Percentiles rank a stretch among this genome's conserved stretches.
Conservation (phyloP, 306 rosid genomes). For the Rubus parviflorus region DNA sequence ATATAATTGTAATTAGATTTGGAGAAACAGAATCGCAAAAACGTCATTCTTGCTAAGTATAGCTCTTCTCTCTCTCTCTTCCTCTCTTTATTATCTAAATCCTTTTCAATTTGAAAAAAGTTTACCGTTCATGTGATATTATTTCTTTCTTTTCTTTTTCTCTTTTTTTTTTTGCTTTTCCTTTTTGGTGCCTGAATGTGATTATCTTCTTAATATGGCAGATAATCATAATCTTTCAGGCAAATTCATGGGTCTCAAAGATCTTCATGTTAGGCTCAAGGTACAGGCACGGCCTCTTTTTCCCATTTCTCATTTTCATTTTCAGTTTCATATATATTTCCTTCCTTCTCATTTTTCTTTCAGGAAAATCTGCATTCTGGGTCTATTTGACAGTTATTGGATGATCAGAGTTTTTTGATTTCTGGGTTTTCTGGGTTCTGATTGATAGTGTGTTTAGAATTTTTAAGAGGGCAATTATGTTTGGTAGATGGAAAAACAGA, state of each 20-base stretch:
- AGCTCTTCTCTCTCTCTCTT: conserved; percentile 1
- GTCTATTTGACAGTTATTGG: not conserved
- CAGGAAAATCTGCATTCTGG: not conserved
- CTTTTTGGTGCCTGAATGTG: conserved; percentile 8
- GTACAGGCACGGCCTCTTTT: conserved; percentile 31
- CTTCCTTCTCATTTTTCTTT: not conserved
- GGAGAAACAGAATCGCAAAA: not conserved
- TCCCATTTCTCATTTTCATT: not conserved
- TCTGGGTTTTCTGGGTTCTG: not conserved
- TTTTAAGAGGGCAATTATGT: not conserved
- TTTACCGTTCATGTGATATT: not conserved
- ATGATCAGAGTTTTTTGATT: not conserved
- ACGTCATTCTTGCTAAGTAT: not conserved
- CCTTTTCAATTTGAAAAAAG: not conserved
- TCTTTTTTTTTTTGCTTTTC: not conserved
- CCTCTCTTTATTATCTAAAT: not conserved
- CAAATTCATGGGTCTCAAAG: conserved; percentile 33
- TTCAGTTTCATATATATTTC: not conserved
- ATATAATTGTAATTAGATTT: conserved; percentile 9
- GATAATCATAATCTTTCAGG: conserved; percentile 23
- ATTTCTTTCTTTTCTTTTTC: not conserved
- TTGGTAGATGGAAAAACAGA: not conserved
- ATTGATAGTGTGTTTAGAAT: not conserved
- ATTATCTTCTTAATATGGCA: conserved; percentile 3
- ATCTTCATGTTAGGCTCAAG: conserved; percentile 46